Evolutionary conservation across 1,284 basidiomycete genomes (phyloP), one percentile per base, ranked within the genome.

Genomic region (Prillingera fragicola): DNA sequence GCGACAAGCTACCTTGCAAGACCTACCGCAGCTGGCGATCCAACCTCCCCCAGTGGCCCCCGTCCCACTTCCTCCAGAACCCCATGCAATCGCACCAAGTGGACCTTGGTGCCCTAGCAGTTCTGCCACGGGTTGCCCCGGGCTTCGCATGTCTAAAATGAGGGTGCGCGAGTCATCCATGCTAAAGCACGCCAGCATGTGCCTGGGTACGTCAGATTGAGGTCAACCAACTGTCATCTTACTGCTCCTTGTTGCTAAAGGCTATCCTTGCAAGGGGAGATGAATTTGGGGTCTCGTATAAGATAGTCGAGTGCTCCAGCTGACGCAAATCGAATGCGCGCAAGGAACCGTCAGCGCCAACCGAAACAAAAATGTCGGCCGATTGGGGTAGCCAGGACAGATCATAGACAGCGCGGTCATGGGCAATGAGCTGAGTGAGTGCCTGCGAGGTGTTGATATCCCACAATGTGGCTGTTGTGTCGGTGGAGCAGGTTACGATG

Each of bases 311-410:
- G 71, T 98, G 95, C 67, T 98, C 95, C 34, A 98, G 78, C 57
- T 86, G 88, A 28, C 95, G 83, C 44, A 98, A 74, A 70, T 99
- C 95, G 66, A 98, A 99, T 8, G 95, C 92, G 37, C 95, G 86
- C 27, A 98, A 75, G 48, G 85, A 90, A 10, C 95, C 95, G 65
- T 99, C 95, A 12, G 94, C 95, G 19, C 95, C 95, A 17, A 98
- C 95, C 13, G 89, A 94, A 25, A 97, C 92, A 70, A 99, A 99
- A 54, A 97, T 92, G 68, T 98, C 92, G 4, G 87, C 87, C 10
- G 88, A 94, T n/a, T 84, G 82, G 2, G 95, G 95, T n/a, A 96
- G 80, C 94, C 95, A 97, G 31, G 89, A 91, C 50, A 70, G 43
- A 37, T 70, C 67, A 41, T 65, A 70, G 5, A 99, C 95, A 68